phyloP scores from a whole-genome alignment of 352 stramenopile species.

The Globisporangium sylvaticum region DNA sequence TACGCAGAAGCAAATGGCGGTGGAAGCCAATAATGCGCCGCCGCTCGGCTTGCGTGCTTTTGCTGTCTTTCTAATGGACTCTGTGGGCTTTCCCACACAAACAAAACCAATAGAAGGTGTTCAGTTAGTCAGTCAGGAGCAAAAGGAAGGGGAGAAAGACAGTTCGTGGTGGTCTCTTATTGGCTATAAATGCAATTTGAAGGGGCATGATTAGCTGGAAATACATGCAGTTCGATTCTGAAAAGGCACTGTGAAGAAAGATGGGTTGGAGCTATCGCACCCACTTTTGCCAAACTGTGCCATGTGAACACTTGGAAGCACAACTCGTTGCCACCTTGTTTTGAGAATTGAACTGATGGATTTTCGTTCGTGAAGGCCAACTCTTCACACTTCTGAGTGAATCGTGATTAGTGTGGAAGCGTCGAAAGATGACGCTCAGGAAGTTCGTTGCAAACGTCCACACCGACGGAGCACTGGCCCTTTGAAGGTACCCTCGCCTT shows the following conservation, averaged over 20 bases:
- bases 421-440: too few relatives aligned
- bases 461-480: too few relatives aligned
- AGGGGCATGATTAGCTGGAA: background rate
- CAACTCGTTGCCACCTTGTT: background rate
- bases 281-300: background rate
- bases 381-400: too few relatives aligned
- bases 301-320: background rate
- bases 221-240: background rate
- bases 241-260: background rate
- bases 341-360: background rate
- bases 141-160: slow-evolving; percentile 2
- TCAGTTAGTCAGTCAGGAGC: background rate
- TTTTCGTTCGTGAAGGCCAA: slow-evolving; percentile 4
- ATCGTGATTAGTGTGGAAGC: too few relatives aligned
- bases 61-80: slow-evolving; percentile 1
- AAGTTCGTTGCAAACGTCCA: too few relatives aligned
- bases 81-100: slow-evolving; percentile 1
- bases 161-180: background rate
- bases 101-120: background rate
- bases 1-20: background rate
- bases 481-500: too few relatives aligned
- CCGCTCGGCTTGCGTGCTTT: background rate
- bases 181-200: background rate
- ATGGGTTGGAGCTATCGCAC: background rate
- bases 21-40: background rate